Conservation (phyloP, 805 yeast genomes). For the Sporopachydermia lactativora region DNA sequence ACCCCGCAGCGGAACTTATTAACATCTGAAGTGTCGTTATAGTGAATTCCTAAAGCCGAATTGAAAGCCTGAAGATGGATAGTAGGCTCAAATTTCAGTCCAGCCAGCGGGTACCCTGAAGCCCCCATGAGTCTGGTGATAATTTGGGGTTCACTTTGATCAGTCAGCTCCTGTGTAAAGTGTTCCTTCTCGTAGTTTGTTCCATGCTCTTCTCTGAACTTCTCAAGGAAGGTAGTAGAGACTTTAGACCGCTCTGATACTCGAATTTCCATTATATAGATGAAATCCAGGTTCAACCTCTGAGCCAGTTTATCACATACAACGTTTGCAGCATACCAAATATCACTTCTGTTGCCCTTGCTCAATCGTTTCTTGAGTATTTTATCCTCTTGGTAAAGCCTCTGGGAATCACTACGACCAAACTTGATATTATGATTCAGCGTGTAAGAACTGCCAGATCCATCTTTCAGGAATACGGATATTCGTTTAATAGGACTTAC, state of each 20-base stretch:
- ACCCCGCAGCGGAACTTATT: slow-evolving; percentile 1
- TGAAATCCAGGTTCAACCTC: slow-evolving; percentile 26
- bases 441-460: slow-evolving; percentile 47
- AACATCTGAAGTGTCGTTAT: background rate
- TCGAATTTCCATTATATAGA: slow-evolving; percentile 36
- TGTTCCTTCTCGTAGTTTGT: slow-evolving; percentile 31
- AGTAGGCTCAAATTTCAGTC: background rate
- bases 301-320: slow-evolving; percentile 25
- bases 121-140: background rate
- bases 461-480: slow-evolving; percentile 42
- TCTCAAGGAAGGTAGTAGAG: slow-evolving; percentile 17
- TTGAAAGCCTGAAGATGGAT: background rate
- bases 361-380: too few relatives aligned
- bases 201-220: slow-evolving; percentile 30
- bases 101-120: background rate
- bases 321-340: slow-evolving; percentile 28
- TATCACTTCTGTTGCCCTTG: slow-evolving; percentile 24
- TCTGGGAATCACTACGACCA: slow-evolving; percentile 22
- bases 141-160: background rate
- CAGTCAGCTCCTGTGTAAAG: slow-evolving; percentile 22
- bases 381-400: too few relatives aligned
- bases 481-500: slow-evolving; percentile 20
- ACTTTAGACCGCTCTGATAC: slow-evolving; percentile 32
- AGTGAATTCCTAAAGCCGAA: background rate
- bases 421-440: slow-evolving; percentile 33